These are phyloP conservation scores for Hypomyces rosellus DNA, from an alignment of 2,329 filamentous ascomycete species.

Conservation along the genomic window DNA sequence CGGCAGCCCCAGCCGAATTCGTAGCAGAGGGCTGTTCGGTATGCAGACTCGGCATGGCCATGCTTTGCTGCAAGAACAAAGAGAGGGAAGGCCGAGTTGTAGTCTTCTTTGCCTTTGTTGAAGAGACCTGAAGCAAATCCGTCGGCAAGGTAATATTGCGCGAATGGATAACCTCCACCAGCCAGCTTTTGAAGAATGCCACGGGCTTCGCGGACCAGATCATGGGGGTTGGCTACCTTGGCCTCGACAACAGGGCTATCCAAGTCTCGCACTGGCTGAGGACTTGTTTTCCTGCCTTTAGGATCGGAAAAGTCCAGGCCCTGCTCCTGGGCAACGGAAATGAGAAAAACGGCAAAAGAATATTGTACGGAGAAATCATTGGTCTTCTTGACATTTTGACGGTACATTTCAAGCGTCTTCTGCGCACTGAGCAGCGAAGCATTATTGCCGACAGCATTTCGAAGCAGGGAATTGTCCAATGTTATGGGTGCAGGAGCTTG, in stretches of 20 bases:
- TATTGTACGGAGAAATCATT: conserved; percentile 87
- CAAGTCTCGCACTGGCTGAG: conserved; percentile 41
- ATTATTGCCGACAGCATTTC: conserved; percentile 75
- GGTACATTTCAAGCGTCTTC: conserved; percentile 96
- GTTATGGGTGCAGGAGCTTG: conserved; percentile 60
- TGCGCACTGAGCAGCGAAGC: conserved; percentile 85
- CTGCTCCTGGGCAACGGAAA: conserved; percentile 79
- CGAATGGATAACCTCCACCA: conserved; percentile 88
- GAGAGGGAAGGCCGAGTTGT: conserved; percentile 84
- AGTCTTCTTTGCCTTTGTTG: conserved; percentile 88
- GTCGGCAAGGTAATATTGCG: conserved; percentile 94
- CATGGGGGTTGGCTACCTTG: conserved; percentile 48
- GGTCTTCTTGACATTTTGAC: conserved; percentile 94
- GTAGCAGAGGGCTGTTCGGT: conserved; percentile 89
- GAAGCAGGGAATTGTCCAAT: conserved; percentile 76
- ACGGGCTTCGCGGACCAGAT: conserved; percentile 79
- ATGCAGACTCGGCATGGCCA: conserved; percentile 92
- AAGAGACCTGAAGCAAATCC: conserved; percentile 92
- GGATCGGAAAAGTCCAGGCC: conserved; percentile 48
- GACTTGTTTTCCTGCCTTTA: conserved; percentile 38
- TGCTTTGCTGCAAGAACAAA: conserved; percentile 94
- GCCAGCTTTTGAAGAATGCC: conserved; percentile 80
- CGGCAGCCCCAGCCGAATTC: conserved; percentile 97
- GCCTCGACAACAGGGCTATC: conserved; percentile 42
- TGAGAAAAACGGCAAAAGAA: conserved; percentile 91